Conservation (phyloP, 164 flowering plant species). For the Sextonia rubra region DNA sequence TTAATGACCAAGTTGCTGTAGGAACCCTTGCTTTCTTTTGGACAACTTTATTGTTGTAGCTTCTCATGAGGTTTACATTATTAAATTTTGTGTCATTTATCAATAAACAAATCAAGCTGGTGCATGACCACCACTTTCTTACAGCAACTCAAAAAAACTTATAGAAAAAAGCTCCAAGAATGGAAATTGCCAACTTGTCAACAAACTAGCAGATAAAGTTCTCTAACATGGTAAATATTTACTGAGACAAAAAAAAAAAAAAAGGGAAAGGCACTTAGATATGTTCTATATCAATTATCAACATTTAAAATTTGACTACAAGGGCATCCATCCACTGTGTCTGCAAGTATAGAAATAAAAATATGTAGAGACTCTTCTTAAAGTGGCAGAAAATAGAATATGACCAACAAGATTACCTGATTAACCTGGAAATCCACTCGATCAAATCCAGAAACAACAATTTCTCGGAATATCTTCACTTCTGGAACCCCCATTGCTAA, state of each 20-base stretch:
- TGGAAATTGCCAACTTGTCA: neutral
- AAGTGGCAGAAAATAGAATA: neutral
- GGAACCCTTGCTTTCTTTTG: neutral
- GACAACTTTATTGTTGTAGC: too few species aligned
- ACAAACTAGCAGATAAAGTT: neutral
- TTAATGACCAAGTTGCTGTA: neutral
- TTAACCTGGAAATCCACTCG: constrained; percentile 68
- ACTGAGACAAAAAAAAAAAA: neutral
- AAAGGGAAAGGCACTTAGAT: neutral
- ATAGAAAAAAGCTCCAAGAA: neutral
- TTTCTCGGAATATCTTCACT: constrained; percentile 79
- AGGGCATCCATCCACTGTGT: neutral
- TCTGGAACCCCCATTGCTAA: constrained; percentile 53
- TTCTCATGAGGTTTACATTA: too few species aligned
- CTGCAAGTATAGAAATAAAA: neutral
- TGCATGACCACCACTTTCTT: too few species aligned
- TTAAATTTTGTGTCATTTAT: too few species aligned
- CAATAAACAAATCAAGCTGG: too few species aligned
- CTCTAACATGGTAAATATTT: neutral
- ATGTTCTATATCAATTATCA: neutral
- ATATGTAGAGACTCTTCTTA: neutral
- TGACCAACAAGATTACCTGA: constrained; percentile 52
- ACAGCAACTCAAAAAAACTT: too few species aligned
- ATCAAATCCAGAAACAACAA: constrained; percentile 76
- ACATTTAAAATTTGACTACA: neutral